phyloP scores from a whole-genome alignment of 306 rosid genomes.

The Hippophae tibetana region DNA sequence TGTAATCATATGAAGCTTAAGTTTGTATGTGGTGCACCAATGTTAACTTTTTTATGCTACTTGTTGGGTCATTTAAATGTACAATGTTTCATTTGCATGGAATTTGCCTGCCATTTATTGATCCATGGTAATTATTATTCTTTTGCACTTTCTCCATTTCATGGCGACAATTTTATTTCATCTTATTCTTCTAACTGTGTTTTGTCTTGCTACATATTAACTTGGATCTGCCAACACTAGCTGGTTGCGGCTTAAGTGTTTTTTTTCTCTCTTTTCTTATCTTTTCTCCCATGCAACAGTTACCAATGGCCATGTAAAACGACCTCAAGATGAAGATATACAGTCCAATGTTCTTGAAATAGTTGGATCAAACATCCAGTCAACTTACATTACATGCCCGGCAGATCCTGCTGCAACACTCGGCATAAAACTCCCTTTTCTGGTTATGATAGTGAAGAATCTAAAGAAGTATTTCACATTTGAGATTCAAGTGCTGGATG shows the following conservation, averaged over 20 bases:
- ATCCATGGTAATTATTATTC: background rate
- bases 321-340: slow-evolving; percentile 96
- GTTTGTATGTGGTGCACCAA: too few relatives aligned
- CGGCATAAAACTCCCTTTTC: slow-evolving; percentile 85
- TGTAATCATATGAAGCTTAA: too few relatives aligned
- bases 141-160: background rate
- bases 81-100: too few relatives aligned
- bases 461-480: slow-evolving; percentile 86
- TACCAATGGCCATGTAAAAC: slow-evolving; percentile 75
- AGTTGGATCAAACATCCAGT: slow-evolving; percentile 81
- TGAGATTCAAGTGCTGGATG: slow-evolving; percentile 92
- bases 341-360: slow-evolving; percentile 92
- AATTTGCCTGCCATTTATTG: too few relatives aligned
- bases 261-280: background rate
- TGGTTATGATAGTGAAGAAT: slow-evolving; percentile 89
- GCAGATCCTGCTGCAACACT: slow-evolving; percentile 95
- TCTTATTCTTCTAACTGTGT: background rate
- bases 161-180: background rate
- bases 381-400: slow-evolving; percentile 86
- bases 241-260: background rate
- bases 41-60: too few relatives aligned
- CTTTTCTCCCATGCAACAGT: slow-evolving; percentile 35
- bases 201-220: background rate
- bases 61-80: too few relatives aligned
- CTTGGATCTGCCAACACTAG: too few relatives aligned